Percentiles rank a stretch among this genome's conserved stretches.
These are phyloP conservation scores for Striga hermonthica DNA, from an alignment of 305 asterid species.

Conservation along the genomic window DNA sequence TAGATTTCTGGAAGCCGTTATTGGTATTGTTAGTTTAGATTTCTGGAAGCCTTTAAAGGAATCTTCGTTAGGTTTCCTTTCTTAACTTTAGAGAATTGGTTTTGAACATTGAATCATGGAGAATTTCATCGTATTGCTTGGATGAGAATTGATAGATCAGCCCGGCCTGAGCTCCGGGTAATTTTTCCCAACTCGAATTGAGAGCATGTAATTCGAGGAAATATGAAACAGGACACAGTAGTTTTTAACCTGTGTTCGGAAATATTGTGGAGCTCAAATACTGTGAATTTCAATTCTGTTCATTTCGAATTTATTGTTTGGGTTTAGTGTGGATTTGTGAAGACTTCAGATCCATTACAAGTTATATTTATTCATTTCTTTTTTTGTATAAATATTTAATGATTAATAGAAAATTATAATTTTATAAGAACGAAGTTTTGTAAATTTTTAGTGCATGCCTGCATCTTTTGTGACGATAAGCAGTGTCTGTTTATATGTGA, in stretches of 20 bases:
- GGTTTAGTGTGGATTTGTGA: neutral
- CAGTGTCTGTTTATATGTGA: too few relatives aligned
- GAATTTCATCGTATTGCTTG: slow-evolving; percentile 3
- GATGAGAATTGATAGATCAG: slow-evolving; percentile 5
- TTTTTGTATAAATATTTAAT: neutral
- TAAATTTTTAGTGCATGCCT: neutral
- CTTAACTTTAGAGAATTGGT: neutral
- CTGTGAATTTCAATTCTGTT: neutral
- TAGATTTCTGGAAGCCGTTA: neutral
- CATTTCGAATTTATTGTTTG: neutral
- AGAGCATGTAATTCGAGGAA: neutral
- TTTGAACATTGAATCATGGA: slow-evolving; percentile 1
- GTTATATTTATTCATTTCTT: neutral
- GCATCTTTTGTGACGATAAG: too few relatives aligned
- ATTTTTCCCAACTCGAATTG: slow-evolving; percentile 13
- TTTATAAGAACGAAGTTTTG: neutral
- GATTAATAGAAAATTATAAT: neutral
- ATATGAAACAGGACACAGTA: slow-evolving; percentile 2
- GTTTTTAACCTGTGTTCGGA: neutral
- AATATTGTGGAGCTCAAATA: neutral
- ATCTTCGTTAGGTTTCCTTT: too few relatives aligned
- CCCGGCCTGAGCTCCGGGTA: slow-evolving; percentile 3
- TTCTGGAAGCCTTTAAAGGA: too few relatives aligned
- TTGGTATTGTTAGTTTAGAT: too few relatives aligned
- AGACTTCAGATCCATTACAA: neutral